Base-by-base conservation (phyloP, 2,329 filamentous ascomycete genomes). In the Fusarium nodosum region DNA sequence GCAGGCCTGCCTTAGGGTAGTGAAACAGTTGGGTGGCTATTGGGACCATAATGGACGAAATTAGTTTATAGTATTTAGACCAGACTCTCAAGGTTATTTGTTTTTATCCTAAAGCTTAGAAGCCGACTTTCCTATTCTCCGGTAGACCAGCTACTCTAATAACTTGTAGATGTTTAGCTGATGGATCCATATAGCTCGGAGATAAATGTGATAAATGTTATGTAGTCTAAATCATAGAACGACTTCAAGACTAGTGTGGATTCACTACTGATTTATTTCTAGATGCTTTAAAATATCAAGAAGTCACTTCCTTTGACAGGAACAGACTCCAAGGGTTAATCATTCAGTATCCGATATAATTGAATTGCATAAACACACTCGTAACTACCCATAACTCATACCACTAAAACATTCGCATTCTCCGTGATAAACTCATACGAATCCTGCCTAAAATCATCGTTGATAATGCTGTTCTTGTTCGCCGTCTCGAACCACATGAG, bases 401-500 rank as follows among this genome's bases (percentile, higher is more conserved):
- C 69, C 24, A 68, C 60, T 42, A 80, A 45, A 24, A 62, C 26
- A 3, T 65, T 61, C 34, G 62, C 72, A 39, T 79, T 75, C 1
- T 66, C 24, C 5, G 59, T 48, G 18, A 80, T 74, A 68, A 71
- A 78, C 13, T 74, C 60, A 45, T 67, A 75, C 13, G 73, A 76
- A 11, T 73, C 69, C 18, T 69, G 68, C 13, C 81, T 76, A 50
- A 83, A 83, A 62, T 83, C 75, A 56, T 83, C 81, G 12, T 73
- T 65, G 50, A 82, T 38, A 6, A 77, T 48, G 20, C 64, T 72
- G 10, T 79, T 79, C n/a, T 48, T 60, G 30, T 74, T 72, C 11
- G 72, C 73, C 30, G 72, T 79, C 66, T 77, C 53, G 63, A 86
- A 85, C 76, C 84, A 81, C 72, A 86, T 78, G 62, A 93, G 74